Percentiles rank a stretch among this genome's conserved stretches.
phyloP scores from a whole-genome alignment of 2,329 filamentous ascomycete genomes.

The Didymella pomorum region DNA sequence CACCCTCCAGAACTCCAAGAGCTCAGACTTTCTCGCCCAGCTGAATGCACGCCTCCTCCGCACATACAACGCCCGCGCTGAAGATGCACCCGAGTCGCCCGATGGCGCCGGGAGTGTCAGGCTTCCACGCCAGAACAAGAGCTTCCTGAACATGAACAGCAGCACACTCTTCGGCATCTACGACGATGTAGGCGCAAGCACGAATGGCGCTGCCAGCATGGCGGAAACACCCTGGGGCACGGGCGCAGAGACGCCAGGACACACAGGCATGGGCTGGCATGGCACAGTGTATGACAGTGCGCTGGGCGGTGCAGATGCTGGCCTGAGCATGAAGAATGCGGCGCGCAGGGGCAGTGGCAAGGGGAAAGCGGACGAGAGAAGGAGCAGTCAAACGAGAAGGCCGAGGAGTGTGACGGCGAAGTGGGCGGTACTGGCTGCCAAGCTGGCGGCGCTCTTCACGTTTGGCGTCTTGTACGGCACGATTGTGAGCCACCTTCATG shows the following conservation, averaged over 20 bases:
- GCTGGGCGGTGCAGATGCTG: constrained; percentile 38
- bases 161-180: constrained; percentile 95
- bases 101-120: constrained; percentile 22
- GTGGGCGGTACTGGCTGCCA: constrained; percentile 63
- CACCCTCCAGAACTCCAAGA: constrained; percentile 33
- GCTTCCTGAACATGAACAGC: constrained; percentile 84
- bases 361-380: background rate
- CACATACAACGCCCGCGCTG: constrained; percentile 38
- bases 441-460: constrained; percentile 73
- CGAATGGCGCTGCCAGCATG: constrained; percentile 57
- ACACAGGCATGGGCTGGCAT: constrained; percentile 27
- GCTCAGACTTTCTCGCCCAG: constrained; percentile 47
- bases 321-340: constrained; percentile 34
- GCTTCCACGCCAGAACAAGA: constrained; percentile 69
- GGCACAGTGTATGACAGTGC: constrained; percentile 29
- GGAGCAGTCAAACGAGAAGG: background rate
- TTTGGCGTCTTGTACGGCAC: constrained; percentile 85
- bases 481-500: constrained; percentile 80
- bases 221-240: constrained; percentile 78
- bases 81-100: constrained; percentile 32
- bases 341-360: constrained; percentile 20
- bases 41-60: constrained; percentile 48
- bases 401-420: background rate
- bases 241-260: constrained; percentile 72
- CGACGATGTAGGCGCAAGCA: constrained; percentile 51